Evolutionary conservation across 1,284 basidiomycete species (phyloP), one percentile per base, ranked within the genome.

Genomic region (Rhodotorula glutinis): DNA sequence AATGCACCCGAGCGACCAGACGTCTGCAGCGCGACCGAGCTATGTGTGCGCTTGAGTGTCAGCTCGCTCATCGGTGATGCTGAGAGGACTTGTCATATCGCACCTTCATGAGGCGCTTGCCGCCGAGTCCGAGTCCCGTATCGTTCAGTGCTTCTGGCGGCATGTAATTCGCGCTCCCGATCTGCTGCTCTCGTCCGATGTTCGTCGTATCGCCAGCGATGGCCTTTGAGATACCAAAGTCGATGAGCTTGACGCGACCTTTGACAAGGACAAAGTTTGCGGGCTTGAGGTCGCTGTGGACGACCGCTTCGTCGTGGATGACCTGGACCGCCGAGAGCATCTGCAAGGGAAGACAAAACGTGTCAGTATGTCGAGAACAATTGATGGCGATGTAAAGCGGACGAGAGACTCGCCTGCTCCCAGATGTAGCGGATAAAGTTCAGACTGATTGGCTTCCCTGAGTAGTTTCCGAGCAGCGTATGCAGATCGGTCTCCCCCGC

Each of bases 1-100:
- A 62, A 98, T 91, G 79, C 95, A 98, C 1, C 94, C 96, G 23
- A 98, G 82, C 23, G 94, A 91, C 96, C 96, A 99, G n/a, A 96
- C 85, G 79, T 99, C 95, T 56, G 91, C 91, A 65, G 92, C 92
- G 54, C 76, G 71, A 27, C 76, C 76, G 62, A 77, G 75, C 75
- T 77, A 53, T 10, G 33, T 0, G 33, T 27, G 7, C 17, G 19
- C 33, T 13, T 13, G 7, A 25, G 25, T 17, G 27, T 25, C 1
- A 29, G 25, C 5, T 8, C 7, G 54, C 29, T 13, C 21, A 38
- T 11, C 33, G 11, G 33, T 38, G 7, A 38, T 38, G 11, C 7
- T 7, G 3, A 59, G 14, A 17, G 25, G 2, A 0, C 16, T 7
- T 19, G 21, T 10, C 9, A 25, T 0, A n/a, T 56, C 69, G 43